phyloP scores from a whole-genome alignment of 805 yeast species.

The Pichia occidentalis region DNA sequence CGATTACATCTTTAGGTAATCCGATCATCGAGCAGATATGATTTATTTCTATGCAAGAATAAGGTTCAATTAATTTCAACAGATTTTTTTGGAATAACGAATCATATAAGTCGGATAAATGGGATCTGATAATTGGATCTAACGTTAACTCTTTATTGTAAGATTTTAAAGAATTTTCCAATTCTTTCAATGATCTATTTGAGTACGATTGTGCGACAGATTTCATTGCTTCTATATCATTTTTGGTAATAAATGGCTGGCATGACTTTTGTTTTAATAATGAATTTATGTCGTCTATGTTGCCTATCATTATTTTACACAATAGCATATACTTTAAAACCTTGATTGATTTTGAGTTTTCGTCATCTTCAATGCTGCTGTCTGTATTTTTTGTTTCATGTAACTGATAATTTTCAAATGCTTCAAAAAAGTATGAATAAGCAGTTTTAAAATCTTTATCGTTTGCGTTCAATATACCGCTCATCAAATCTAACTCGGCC shows the following conservation, averaged over 20 bases:
- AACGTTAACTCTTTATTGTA: slow-evolving; percentile 72
- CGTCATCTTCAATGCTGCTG: slow-evolving; percentile 23
- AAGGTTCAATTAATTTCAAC: slow-evolving; percentile 92
- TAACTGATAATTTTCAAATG: slow-evolving; percentile 80
- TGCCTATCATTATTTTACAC: slow-evolving; percentile 87
- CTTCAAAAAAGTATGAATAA: slow-evolving; percentile 88
- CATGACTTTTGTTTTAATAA: slow-evolving; percentile 63
- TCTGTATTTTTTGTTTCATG: slow-evolving; percentile 23
- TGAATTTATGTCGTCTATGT: slow-evolving; percentile 77
- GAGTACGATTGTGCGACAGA: slow-evolving; percentile 86
- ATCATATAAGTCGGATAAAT: slow-evolving; percentile 88
- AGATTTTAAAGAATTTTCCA: slow-evolving; percentile 71
- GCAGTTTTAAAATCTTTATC: slow-evolving; percentile 96
- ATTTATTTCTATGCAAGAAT: slow-evolving; percentile 87
- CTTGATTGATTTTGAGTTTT: slow-evolving; percentile 39
- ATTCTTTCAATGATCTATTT: slow-evolving; percentile 83
- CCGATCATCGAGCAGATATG: slow-evolving; percentile 87
- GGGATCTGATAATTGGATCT: slow-evolving; percentile 85
- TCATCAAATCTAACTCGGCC: slow-evolving; percentile 91
- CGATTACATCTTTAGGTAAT: slow-evolving; percentile 79
- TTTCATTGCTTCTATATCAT: slow-evolving; percentile 92
- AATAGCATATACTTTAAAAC: slow-evolving; percentile 89
- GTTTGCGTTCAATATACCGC: slow-evolving; percentile 93
- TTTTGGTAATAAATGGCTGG: slow-evolving; percentile 43
- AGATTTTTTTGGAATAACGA: slow-evolving; percentile 88